Percentiles rank a stretch among this genome's conserved stretches.
Evolutionary conservation across 1,139 yeast species (phyloP).

Genomic region (Candida sojae): DNA sequence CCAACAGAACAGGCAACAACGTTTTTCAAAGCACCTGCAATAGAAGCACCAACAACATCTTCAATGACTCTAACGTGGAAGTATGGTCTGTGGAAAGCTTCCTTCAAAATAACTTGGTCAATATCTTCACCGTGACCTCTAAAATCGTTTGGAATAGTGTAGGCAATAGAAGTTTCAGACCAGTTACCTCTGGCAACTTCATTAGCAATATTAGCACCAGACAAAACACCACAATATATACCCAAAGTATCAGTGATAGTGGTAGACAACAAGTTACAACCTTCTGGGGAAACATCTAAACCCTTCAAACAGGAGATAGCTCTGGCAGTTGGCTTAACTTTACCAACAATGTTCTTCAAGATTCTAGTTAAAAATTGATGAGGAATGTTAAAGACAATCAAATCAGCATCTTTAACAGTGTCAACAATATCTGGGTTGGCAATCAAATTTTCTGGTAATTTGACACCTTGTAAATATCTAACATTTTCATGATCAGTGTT

Average conservation of each 20-base stretch:
- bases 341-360: constrained; percentile 72
- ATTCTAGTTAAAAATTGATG: constrained; percentile 85
- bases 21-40: constrained; percentile 94
- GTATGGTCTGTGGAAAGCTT: constrained; percentile 89
- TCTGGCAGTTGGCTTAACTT: constrained; percentile 65
- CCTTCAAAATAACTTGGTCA: constrained; percentile 66
- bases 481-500: constrained; percentile 88
- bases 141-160: constrained; percentile 68
- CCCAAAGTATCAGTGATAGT: constrained; percentile 76
- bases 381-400: constrained; percentile 87
- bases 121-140: constrained; percentile 74
- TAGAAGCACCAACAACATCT: constrained; percentile 91
- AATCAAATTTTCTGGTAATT: constrained; percentile 73
- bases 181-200: constrained; percentile 92
- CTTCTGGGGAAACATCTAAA: constrained; percentile 76
- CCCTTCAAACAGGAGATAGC: constrained; percentile 96
- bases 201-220: constrained; percentile 94
- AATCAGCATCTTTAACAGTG: constrained; percentile 75
- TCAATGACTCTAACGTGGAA: constrained; percentile 89
- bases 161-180: constrained; percentile 95
- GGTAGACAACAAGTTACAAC: constrained; percentile 77
- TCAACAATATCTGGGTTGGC: constrained; percentile 83
- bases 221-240: constrained; percentile 87
- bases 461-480: constrained; percentile 79
- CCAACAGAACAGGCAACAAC: constrained; percentile 94